phyloP scores from a whole-genome alignment of 192 early-diverging fungal genomes.

The Hyaloraphidium curvatum region DNA sequence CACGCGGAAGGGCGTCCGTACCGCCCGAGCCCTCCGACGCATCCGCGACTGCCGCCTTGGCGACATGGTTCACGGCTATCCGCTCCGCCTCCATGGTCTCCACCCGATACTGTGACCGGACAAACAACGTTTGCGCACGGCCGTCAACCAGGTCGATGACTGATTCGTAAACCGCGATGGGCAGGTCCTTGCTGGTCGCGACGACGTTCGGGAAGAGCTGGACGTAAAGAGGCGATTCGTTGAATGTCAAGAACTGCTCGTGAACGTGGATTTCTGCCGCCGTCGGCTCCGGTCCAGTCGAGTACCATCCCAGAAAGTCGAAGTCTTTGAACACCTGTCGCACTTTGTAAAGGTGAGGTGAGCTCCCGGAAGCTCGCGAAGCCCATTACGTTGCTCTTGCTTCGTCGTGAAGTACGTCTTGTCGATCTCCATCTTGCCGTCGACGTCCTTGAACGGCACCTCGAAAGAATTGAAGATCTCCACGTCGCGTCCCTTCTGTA shows the following conservation, averaged over 20 bases:
- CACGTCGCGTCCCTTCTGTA: conserved; percentile 53
- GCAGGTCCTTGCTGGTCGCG: conserved; percentile 35
- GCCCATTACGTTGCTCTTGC: conserved; percentile 51
- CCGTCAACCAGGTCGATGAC: conserved; percentile 42
- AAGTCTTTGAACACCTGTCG: conserved; percentile 64
- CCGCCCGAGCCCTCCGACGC: conserved; percentile 30
- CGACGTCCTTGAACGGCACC: conserved; percentile 22
- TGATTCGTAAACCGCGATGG: conserved; percentile 59
- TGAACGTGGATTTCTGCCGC: conserved; percentile 43
- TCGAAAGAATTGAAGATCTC: conserved; percentile 78
- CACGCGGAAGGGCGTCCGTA: conserved; percentile 18
- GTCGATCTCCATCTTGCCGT: conserved; percentile 29
- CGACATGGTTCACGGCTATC: conserved; percentile 73
- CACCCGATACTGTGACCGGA: conserved; percentile 44
- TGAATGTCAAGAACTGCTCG: conserved; percentile 47
- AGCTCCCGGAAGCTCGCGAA: background rate
- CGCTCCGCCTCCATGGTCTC: conserved; percentile 74
- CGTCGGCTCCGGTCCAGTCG: conserved; percentile 40
- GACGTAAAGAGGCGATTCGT: conserved; percentile 57
- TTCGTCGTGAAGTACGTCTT: conserved; percentile 44
- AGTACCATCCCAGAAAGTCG: conserved; percentile 76
- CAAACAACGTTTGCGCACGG: conserved; percentile 37
- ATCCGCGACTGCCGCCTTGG: conserved; percentile 35
- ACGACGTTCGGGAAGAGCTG: conserved; percentile 34
- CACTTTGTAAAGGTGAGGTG: conserved; percentile 21